Evolutionary conservation across 805 yeast genomes (phyloP), one percentile per base, ranked within the genome.

Genomic region (Barnettozyma siamensis): DNA sequence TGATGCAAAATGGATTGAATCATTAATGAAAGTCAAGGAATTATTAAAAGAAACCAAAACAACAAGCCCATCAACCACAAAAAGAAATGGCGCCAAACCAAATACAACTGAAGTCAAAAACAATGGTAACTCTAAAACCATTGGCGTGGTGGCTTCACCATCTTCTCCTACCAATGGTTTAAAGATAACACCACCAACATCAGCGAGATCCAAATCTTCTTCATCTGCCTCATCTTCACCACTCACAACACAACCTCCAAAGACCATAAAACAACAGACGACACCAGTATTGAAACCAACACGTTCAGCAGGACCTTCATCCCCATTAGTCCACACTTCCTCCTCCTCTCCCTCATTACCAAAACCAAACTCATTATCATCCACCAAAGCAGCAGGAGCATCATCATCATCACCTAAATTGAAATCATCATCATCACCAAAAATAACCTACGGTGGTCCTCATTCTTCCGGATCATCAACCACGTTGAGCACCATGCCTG

Each of bases 11-110:
- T 83, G 91, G 91, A 80, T 83, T 12, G 83, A 80, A 36, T 74
- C 88, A 38, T 67, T 83, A 43, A 63, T 83, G 48, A 73, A 74
- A 48, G 85, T 88, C 2, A 79, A 82, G 49, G 78, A 80, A 37
- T 53, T 80, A 52, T 62, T 75, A 35, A 70, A 57, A 55, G 11
- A 26, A 5, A 26, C 8, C 12, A 26, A 26, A 26, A 26, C 29
- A 8, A 26, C 29, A 9, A 8, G n/a, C 29, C 11, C 12, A 26
- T 8, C n/a, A 9, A 26, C n/a, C 12, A 26, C 8, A 8, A 26
- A 26, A 26, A 16, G 10, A 13, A 35, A 35, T n/a, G 27, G 24
- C 12, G 11, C 29, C 7, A 26, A 13, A 11, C n/a, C 29, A 17
- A 13, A 19, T n/a, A 7, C 20, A 4, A 7, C 24, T 21, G 24